Evolutionary conservation across 2,329 filamentous ascomycete genomes (phyloP).

Genomic region (Pezicula carpinea): DNA sequence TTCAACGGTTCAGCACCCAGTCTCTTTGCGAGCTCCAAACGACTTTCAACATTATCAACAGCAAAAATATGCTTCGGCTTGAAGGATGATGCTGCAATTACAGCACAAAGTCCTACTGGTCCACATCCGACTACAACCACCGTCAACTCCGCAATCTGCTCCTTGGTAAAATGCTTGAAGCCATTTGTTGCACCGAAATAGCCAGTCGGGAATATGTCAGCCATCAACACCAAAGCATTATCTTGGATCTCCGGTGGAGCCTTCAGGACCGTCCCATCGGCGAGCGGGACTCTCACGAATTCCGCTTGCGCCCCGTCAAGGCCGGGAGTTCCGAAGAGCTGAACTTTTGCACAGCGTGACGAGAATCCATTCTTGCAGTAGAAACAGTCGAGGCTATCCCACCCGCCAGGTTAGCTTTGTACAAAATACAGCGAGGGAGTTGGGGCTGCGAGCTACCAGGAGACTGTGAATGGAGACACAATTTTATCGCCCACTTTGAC

Average conservation of each 20-base stretch:
- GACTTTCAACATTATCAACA: conserved; percentile 69
- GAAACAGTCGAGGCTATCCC: conserved; percentile 63
- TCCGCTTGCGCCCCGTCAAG: conserved; percentile 79
- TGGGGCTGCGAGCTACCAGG: conserved; percentile 50
- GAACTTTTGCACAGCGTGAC: conserved; percentile 66
- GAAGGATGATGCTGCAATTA: conserved; percentile 68
- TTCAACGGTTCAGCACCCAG: conserved; percentile 80
- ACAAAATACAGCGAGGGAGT: not conserved
- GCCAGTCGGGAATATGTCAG: conserved; percentile 82
- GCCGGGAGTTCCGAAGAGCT: conserved; percentile 61
- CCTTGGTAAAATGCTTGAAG: conserved; percentile 54
- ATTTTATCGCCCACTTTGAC: conserved; percentile 72
- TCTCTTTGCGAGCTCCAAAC: conserved; percentile 64
- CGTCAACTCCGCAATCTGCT: conserved; percentile 58
- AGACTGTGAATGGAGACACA: conserved; percentile 78
- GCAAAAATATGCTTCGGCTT: conserved; percentile 72
- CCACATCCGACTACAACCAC: conserved; percentile 80
- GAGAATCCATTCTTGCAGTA: conserved; percentile 77
- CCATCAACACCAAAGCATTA: conserved; percentile 75
- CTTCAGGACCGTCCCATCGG: conserved; percentile 72
- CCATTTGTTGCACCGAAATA: conserved; percentile 78
- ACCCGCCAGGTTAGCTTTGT: not conserved
- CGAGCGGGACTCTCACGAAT: conserved; percentile 73
- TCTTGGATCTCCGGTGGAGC: conserved; percentile 67
- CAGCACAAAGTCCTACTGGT: conserved; percentile 75